Percentiles rank a stretch among this genome's conserved stretches.
phyloP scores from a whole-genome alignment of 2,329 filamentous ascomycete species.

The Beauveria caledonica region DNA sequence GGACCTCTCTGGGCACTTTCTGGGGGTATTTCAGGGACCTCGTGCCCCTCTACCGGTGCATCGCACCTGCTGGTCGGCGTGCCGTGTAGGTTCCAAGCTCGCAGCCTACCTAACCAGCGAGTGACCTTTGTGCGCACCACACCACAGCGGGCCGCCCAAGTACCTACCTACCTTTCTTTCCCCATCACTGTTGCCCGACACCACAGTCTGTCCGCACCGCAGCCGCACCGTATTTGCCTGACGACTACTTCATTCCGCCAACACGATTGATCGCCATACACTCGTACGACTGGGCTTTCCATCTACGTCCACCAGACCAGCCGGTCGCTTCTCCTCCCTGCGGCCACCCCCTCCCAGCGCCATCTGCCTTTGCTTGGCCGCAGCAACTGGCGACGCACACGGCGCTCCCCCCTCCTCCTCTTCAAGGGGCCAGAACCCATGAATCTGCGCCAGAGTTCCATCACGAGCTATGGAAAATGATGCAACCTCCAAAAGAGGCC shows the following conservation, averaged over 20 bases:
- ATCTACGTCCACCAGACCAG: neutral
- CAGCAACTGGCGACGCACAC: slow-evolving; percentile 16
- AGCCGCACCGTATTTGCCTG: neutral
- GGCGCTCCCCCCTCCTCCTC: slow-evolving; percentile 11
- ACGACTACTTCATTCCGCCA: neutral
- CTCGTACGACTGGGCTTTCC: neutral
- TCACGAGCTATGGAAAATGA: slow-evolving; percentile 38
- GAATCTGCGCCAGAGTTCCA: slow-evolving; percentile 17
- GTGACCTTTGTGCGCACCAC: neutral
- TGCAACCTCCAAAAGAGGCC: slow-evolving; percentile 36
- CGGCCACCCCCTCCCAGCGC: neutral
- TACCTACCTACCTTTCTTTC: neutral
- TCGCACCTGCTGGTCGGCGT: neutral
- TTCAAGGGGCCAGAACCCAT: slow-evolving; percentile 20
- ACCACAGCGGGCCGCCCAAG: neutral
- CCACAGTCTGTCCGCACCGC: neutral
- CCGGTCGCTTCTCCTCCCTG: neutral
- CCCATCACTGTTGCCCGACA: neutral
- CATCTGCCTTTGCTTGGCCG: slow-evolving; percentile 14
- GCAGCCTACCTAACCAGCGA: neutral
- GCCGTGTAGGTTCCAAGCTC: neutral
- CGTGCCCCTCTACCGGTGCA: neutral
- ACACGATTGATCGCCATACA: neutral
- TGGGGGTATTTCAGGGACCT: neutral
- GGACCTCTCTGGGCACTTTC: neutral